Base-by-base conservation (phyloP, 371 early-diverging fungal species). In the Lichtheimia ramosa region DNA sequence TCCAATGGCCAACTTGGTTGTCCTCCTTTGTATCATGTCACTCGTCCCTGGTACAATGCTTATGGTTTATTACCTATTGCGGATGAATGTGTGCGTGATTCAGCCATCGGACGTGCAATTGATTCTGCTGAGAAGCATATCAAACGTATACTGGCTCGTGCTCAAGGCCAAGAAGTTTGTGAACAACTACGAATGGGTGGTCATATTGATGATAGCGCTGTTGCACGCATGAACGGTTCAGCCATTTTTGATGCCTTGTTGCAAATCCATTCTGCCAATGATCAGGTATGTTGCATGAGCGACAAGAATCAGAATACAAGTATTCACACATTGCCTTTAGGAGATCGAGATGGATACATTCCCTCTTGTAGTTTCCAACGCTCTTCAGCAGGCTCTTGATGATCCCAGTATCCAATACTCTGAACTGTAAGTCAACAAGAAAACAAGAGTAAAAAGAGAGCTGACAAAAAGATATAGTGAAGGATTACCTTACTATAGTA, bases 31-130 rank as follows among this genome's bases (percentile, higher is more conserved):
- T 64, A 54, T 24, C 24, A 42, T 24, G 39, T 59, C 5, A 50
- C 53, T 7, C 59, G 43, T 18, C 58, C 43, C 8, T 43, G 56
- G 24, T 64, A 64, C 51, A 64, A 64, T 27, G 23, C 27, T 3
- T 49, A 25, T 42, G 64, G 64, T 5, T 12, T 64, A 18, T 40
- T 64, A 23, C 64, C 64, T 18, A 23, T 64, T 28, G 59, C 64
- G 12, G 64, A 64, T 43, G 59, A 64, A 42, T 64, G 64, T 43
- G 18, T 64, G 0, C 55, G 50, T 18, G 64, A 64, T 16, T 64
- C 64, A 2, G 59, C 54, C 20, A 59, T 59, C 20, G 64, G 64
- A 41, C 40, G 55, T 28, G 46, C 39, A 13, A 57, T 64, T 8
- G 54, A 48, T 15, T 27, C 34, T 24, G 51, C 59, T 16, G 64